These are phyloP conservation scores for Amanita subjunquillea DNA, from an alignment of 768 basidiomycete species.

Conservation along the genomic window DNA sequence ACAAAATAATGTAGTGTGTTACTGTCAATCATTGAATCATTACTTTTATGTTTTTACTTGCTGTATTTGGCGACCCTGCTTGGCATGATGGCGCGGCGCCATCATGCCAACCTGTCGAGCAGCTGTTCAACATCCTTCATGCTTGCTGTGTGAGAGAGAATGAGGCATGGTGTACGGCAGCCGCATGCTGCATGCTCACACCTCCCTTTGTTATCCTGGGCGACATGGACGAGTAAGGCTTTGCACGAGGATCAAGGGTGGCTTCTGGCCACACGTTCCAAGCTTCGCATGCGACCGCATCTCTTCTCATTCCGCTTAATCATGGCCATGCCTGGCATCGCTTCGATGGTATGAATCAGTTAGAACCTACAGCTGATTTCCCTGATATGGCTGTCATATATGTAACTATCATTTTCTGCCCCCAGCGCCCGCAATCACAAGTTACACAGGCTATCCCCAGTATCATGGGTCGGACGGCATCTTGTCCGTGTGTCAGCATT, in stretches of 20 bases:
- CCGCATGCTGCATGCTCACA: not conserved
- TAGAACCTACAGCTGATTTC: constrained; percentile 1
- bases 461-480: not conserved
- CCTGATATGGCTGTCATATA: constrained; percentile 1
- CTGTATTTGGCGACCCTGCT: not conserved
- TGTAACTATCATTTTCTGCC: not conserved
- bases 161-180: not conserved
- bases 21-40: not conserved
- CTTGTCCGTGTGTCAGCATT: not conserved
- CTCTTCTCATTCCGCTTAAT: constrained; percentile 3
- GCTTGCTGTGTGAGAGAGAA: not conserved
- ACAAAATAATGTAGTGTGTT: not conserved
- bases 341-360: not conserved
- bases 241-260: constrained; percentile 3
- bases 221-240: not conserved
- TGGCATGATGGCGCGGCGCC: not conserved
- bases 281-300: constrained; percentile 1
- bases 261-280: not conserved
- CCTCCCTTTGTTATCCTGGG: not conserved
- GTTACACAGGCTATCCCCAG: not conserved
- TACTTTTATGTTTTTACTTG: not conserved
- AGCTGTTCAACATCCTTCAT: not conserved
- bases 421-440: not conserved
- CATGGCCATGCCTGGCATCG: not conserved
- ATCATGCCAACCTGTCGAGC: not conserved